Conservation (phyloP, 2,329 filamentous ascomycete genomes). For the Curvularia verruculosa region DNA sequence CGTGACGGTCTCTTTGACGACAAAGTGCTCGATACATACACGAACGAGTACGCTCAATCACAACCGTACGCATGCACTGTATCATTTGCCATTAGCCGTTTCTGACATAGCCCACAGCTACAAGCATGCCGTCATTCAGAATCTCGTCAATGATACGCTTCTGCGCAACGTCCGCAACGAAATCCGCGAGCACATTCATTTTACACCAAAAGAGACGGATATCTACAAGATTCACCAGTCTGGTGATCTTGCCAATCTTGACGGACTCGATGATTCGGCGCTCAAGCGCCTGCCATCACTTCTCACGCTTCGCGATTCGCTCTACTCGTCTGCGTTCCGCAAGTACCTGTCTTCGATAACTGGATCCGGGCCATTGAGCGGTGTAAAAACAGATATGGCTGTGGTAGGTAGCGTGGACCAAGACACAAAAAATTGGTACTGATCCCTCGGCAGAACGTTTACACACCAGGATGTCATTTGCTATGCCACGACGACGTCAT, state of each 20-base stretch:
- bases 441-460: constrained; percentile 68
- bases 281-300: constrained; percentile 86
- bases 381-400: constrained; percentile 96
- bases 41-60: constrained; percentile 46
- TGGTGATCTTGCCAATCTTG: constrained; percentile 93
- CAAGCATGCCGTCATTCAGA: constrained; percentile 88
- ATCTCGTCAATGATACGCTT: constrained; percentile 78
- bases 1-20: constrained; percentile 48
- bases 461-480: constrained; percentile 93
- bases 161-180: constrained; percentile 86
- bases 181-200: constrained; percentile 87
- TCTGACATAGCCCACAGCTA: constrained; percentile 60
- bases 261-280: constrained; percentile 86
- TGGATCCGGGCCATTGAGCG: constrained; percentile 83
- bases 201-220: constrained; percentile 98
- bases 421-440: constrained; percentile 12
- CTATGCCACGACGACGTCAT: constrained; percentile 99
- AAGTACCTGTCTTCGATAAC: constrained; percentile 88
- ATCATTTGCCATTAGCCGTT: not conserved
- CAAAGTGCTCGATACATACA: constrained; percentile 44
- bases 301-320: constrained; percentile 87
- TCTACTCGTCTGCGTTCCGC: constrained; percentile 90
- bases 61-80: constrained; percentile 43
- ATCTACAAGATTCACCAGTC: constrained; percentile 99
- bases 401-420: constrained; percentile 58